Base-by-base conservation (phyloP, 2,329 filamentous ascomycete genomes). In the Neophaeococcomyces mojaviensis region DNA sequence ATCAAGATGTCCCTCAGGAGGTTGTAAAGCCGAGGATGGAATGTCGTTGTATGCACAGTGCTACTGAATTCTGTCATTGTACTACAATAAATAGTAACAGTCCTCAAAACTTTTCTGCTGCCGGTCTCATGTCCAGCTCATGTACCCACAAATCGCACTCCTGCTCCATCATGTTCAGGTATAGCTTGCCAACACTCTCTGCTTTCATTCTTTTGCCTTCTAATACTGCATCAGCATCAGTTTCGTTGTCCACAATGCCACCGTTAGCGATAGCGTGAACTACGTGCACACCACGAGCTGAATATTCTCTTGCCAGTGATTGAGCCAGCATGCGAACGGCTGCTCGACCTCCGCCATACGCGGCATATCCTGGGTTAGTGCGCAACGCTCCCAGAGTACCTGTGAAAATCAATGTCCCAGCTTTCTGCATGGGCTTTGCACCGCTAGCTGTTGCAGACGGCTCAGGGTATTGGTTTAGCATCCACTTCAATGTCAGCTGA, bases 211-310 rank as follows among this genome's bases (percentile, higher is more conserved):
- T 73, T 65, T 75, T 76, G 2, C 76, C 75, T 53, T 63, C 62
- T 34, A 68, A 67, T 22, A 70, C 70, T 45, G 73, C 68, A 1
- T 67, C 68, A 22, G 73, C 62, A 45, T 70, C 71, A 10, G 26
- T 44, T 15, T 13, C 31, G 18, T 46, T 36, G 32, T 52, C 50
- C 18, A 43, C 45, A 33, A 54, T 78, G 0, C 59, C 61, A 0
- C 74, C 75, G 55, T 79, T 79, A 1, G 72, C 74, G 49, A 80
- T 75, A 2, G 76, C 68, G 60, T 81, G 77, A n/a, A 73, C 73
- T 2, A 78, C 73, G 58, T 80, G 75, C 16, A 80, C 60, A 2
- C 76, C 76, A 49, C 70, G 72, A n/a, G 67, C 66, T 52, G 69
- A 75, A 61, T 78, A 73, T 59, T 80, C 77, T 31, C 74, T 69